phyloP scores from a whole-genome alignment of 306 rosid genomes.

The Castanea crenata region DNA sequence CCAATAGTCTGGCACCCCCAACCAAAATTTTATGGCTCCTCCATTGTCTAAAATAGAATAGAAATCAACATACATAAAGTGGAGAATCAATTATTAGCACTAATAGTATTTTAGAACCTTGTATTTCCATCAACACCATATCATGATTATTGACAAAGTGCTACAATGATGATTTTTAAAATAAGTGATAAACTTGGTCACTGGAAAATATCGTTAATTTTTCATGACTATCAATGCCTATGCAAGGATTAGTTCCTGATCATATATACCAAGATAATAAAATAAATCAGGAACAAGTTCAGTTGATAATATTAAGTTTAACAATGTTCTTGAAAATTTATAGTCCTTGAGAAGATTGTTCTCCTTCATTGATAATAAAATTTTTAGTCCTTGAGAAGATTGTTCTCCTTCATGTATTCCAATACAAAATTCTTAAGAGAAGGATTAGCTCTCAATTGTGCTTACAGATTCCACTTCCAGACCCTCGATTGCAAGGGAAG shows the following conservation, averaged over 20 bases:
- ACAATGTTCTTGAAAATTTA: too few species aligned
- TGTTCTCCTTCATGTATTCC: not conserved
- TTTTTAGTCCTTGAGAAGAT: too few species aligned
- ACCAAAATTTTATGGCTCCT: too few species aligned
- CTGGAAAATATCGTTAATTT: too few species aligned
- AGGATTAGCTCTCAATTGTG: not conserved
- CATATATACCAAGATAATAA: too few species aligned
- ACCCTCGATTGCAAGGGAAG: slow-evolving; percentile 69
- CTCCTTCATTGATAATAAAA: not conserved
- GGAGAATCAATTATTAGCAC: not conserved
- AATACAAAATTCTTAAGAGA: not conserved
- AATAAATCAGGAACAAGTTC: too few species aligned
- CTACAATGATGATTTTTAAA: not conserved
- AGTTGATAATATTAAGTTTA: too few species aligned
- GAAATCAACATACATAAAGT: not conserved
- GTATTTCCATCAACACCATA: not conserved
- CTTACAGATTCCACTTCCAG: slow-evolving; percentile 59
- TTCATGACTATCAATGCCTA: too few species aligned
- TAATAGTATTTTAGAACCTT: not conserved
- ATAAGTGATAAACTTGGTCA: too few species aligned
- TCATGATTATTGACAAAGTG: not conserved
- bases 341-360: not conserved
- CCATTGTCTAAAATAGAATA: not conserved
- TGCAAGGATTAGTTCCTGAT: too few species aligned
- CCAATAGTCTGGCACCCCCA: too few species aligned